Evolutionary conservation across 192 early-diverging fungal genomes (phyloP), one percentile per base, ranked within the genome.

Genomic region (Spizellomyces sp.): DNA sequence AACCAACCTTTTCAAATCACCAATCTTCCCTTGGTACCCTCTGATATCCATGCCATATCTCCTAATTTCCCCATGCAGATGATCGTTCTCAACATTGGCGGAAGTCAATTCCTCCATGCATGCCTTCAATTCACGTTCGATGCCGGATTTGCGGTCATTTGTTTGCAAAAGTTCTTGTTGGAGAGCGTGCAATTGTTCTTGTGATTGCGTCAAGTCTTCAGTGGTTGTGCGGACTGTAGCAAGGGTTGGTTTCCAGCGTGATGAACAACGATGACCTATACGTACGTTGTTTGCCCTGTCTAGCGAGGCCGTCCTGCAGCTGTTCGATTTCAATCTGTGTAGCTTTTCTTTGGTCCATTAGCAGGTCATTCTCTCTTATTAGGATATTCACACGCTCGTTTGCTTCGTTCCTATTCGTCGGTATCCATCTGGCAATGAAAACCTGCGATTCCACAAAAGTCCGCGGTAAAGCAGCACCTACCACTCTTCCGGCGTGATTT

Each of bases 341-440:
- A 5, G 52, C 46, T 64, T 69, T 75, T 48, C 62, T 75, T 56
- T 80, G 71, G 21, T 80, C 78, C 45, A 78, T 67, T 15, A 83
- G 73, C 14, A 58, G 54, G 66, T 83, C 78, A 50, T 83, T 83
- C 69, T 83, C 81, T 8, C 61, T 22, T 56, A 83, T 83, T 0
- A 83, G 62, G 36, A 71, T 45, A 43, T 71, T 60, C 4, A 76
- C 63, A 1, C 75, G 68, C n/a, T 76, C 75, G 62, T 71, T 66
- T 14, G 17, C 57, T 27, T 76, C 75, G n/a, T 70, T 70, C 69
- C 75, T 76, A 66, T 14, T 54, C 12, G 27, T 36, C 27, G 27
- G 27, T 3, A 36, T 36, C 46, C 2, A 42, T 19, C n/a, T 19
- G 54, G 15, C 54, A 55, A 36, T 36, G 27, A 36, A 3, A 36